These are phyloP conservation scores for Viola pubescens DNA, from an alignment of 441 rosid genomes.

Conservation along the genomic window DNA sequence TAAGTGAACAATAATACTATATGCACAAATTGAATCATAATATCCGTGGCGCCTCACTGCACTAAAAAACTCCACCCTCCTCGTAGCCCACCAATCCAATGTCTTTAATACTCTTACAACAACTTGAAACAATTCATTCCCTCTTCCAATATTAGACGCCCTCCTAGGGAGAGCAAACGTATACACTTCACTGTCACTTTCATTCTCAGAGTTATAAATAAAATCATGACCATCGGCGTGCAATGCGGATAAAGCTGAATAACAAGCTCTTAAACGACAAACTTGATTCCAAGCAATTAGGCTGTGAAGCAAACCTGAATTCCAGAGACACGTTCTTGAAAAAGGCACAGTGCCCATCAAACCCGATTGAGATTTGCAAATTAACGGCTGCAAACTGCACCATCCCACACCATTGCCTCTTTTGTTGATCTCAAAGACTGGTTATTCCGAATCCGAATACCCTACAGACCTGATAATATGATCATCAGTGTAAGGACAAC, in stretches of 20 bases:
- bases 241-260: slow-evolving; percentile 28
- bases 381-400: slow-evolving; percentile 2
- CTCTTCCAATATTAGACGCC: slow-evolving; percentile 6
- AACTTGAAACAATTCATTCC: slow-evolving; percentile 22
- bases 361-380: slow-evolving; percentile 11
- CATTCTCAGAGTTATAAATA: slow-evolving; percentile 17
- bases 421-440: not conserved
- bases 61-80: slow-evolving; percentile 20
- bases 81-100: slow-evolving; percentile 33
- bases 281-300: slow-evolving; percentile 8
- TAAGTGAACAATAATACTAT: slow-evolving; percentile 28
- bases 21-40: slow-evolving; percentile 26
- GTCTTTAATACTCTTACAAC: slow-evolving; percentile 36
- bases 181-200: slow-evolving; percentile 8
- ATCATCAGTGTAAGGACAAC: too few species aligned
- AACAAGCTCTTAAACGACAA: slow-evolving; percentile 15
- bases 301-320: slow-evolving; percentile 15
- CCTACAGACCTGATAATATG: too few species aligned
- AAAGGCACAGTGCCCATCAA: slow-evolving; percentile 24
- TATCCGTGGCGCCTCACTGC: slow-evolving; percentile 27
- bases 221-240: slow-evolving; percentile 27
- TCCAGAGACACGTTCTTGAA: slow-evolving; percentile 17
- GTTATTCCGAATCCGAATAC: not conserved
- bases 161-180: slow-evolving; percentile 9
- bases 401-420: not conserved